phyloP scores from a whole-genome alignment of 2,329 filamentous ascomycete species.

The Aureobasidium lini region DNA sequence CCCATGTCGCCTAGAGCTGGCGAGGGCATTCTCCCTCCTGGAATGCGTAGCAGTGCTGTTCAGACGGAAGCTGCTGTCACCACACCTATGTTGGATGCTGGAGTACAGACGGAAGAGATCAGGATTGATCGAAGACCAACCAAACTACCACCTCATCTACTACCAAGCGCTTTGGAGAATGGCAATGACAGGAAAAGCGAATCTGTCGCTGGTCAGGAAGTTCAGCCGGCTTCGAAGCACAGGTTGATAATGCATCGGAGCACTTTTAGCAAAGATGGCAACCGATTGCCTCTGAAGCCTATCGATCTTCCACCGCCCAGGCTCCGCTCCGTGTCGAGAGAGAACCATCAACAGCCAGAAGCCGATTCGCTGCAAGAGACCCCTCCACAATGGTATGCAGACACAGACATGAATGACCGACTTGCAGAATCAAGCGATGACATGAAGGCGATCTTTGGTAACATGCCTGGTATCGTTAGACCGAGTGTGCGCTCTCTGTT shows the following conservation, averaged over 20 bases:
- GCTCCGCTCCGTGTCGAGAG: background rate
- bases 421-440: constrained; percentile 19
- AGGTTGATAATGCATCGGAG: background rate
- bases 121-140: constrained; percentile 70
- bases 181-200: background rate
- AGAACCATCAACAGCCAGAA: background rate
- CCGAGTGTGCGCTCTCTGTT: background rate
- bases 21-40: constrained; percentile 65
- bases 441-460: constrained; percentile 22
- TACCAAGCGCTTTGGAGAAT: constrained; percentile 35
- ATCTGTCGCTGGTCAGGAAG: background rate
- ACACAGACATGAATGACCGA: constrained; percentile 23
- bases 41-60: constrained; percentile 71
- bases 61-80: constrained; percentile 58
- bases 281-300: constrained; percentile 4
- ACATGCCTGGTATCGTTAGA: constrained; percentile 18
- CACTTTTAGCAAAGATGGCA: constrained; percentile 12
- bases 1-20: constrained; percentile 73
- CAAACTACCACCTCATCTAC: constrained; percentile 67
- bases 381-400: constrained; percentile 16
- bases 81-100: constrained; percentile 44
- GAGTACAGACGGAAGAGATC: constrained; percentile 86
- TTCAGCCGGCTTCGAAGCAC: background rate
- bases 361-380: background rate
- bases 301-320: constrained; percentile 1